A percentile compares a stretch with the other conserved stretches of the same genome.
These are phyloP conservation scores for Viola pubescens DNA, from an alignment of 441 rosid species.

Conservation along the genomic window DNA sequence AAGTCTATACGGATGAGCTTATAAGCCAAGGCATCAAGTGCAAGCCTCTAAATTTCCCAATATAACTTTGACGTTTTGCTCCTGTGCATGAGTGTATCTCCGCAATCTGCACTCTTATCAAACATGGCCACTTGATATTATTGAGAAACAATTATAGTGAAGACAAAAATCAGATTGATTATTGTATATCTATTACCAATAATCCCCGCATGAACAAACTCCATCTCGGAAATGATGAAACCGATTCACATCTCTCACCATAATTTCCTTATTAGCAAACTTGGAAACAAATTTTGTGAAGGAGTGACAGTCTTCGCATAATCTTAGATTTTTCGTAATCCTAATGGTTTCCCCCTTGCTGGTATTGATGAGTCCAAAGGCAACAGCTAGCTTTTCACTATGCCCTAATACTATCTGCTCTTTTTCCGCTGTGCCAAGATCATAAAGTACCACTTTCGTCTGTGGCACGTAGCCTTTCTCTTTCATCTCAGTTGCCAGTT, in stretches of 20 bases:
- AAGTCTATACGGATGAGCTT: too few relatives aligned
- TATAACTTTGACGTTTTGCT: too few relatives aligned
- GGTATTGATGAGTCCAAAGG: conserved; percentile 67
- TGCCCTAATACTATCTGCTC: conserved; percentile 76
- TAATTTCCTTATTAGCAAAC: conserved; percentile 56
- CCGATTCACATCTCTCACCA: conserved; percentile 77
- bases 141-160: background rate
- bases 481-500: conserved; percentile 65
- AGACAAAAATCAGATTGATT: background rate
- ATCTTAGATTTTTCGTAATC: conserved; percentile 74
- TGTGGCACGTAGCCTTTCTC: conserved; percentile 71
- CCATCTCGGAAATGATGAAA: conserved; percentile 74
- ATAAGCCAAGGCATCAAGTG: too few relatives aligned
- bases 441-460: conserved; percentile 73
- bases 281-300: conserved; percentile 73
- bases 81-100: too few relatives aligned
- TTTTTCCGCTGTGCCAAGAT: conserved; percentile 61
- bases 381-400: conserved; percentile 83
- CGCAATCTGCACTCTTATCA: too few relatives aligned
- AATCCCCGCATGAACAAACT: conserved; percentile 80
- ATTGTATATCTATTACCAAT: conserved; percentile 33
- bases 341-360: conserved; percentile 56
- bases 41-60: too few relatives aligned
- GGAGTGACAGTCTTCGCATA: conserved; percentile 82
- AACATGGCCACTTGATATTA: background rate